phyloP scores from a whole-genome alignment of 2,329 filamentous ascomycete genomes.

The Aplosporella prunicola region DNA sequence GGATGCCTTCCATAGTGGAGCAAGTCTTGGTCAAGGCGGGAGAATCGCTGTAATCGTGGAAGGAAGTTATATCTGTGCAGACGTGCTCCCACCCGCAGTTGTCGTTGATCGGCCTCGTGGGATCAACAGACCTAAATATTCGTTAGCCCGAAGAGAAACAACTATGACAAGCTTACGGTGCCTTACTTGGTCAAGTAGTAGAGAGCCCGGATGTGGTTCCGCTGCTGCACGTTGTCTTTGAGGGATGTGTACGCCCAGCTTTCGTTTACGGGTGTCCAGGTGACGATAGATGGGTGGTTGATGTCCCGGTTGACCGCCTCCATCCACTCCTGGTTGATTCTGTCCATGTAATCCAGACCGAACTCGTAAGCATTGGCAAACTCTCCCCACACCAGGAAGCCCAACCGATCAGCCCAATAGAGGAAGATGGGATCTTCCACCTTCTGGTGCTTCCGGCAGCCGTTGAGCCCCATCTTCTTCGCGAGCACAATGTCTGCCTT shows the following conservation, averaged over 20 bases:
- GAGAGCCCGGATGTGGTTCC: constrained; percentile 54
- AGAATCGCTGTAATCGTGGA: constrained; percentile 58
- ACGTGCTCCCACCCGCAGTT: constrained; percentile 67
- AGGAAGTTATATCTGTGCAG: constrained; percentile 53
- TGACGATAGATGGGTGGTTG: constrained; percentile 55
- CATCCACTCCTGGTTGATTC: constrained; percentile 56
- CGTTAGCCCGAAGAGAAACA: neutral
- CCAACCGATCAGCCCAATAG: constrained; percentile 52
- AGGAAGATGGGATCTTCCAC: constrained; percentile 53
- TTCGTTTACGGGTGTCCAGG: constrained; percentile 59
- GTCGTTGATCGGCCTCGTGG: constrained; percentile 57
- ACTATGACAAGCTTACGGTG: neutral
- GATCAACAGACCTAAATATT: constrained; percentile 42
- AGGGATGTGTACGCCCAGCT: constrained; percentile 55
- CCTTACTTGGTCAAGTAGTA: constrained; percentile 55
- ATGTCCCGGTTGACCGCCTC: constrained; percentile 54
- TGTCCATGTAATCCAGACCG: constrained; percentile 46
- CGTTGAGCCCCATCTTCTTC: constrained; percentile 55
- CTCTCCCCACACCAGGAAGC: constrained; percentile 55
- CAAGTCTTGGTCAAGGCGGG: constrained; percentile 48
- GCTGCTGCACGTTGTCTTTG: constrained; percentile 47
- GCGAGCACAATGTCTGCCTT: constrained; percentile 46
- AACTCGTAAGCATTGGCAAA: constrained; percentile 58
- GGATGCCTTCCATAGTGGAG: constrained; percentile 43
- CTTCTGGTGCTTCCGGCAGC: constrained; percentile 56